phyloP scores from a whole-genome alignment of 257 asterid species.

The Solanum habrochaites region DNA sequence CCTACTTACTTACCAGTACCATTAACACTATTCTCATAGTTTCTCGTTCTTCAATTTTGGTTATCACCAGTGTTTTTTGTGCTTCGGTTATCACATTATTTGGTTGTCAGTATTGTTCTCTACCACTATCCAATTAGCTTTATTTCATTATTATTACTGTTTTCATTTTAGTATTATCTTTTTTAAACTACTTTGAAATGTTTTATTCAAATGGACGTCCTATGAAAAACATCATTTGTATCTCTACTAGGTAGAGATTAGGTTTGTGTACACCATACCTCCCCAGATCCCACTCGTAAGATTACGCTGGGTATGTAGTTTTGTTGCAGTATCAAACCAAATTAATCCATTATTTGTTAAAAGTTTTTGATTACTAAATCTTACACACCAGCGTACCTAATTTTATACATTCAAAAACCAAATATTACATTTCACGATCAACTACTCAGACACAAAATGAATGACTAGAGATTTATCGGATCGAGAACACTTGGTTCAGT shows the following conservation, averaged over 20 bases:
- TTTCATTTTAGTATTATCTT: neutral
- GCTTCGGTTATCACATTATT: neutral
- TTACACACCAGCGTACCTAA: neutral
- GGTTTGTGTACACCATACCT: neutral
- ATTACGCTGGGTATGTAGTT: neutral
- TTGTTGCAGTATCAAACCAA: neutral
- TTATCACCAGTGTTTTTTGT: neutral
- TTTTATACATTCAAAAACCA: neutral
- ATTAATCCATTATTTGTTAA: neutral
- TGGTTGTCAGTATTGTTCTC: neutral
- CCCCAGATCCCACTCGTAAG: neutral
- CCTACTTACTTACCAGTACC: neutral
- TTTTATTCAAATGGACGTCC: neutral
- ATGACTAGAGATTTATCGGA: constrained; percentile 32
- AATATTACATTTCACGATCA: neutral
- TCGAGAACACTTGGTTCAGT: constrained; percentile 68
- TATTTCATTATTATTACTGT: neutral
- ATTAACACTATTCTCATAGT: neutral
- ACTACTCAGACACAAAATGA: neutral
- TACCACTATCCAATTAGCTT: neutral
- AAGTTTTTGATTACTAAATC: neutral
- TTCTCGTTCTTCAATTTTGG: neutral
- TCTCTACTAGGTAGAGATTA: neutral
- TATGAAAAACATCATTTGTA: neutral
- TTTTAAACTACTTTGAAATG: neutral